Evolutionary conservation across 2,329 filamentous ascomycete genomes (phyloP).

Genomic region (Fusarium tupiense): DNA sequence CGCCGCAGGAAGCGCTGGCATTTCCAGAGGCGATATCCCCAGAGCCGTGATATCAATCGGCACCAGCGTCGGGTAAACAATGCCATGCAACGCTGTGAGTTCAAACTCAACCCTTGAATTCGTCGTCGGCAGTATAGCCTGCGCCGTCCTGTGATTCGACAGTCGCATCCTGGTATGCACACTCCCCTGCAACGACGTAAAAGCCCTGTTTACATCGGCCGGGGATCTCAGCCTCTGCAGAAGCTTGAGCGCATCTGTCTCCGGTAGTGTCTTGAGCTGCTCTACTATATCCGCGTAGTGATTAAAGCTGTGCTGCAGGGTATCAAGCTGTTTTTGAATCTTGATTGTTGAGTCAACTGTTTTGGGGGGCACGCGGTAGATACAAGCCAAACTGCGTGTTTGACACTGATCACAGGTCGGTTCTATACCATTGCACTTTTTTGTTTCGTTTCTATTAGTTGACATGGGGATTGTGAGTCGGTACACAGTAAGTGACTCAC

Average conservation of each 20-base stretch:
- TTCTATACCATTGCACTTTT: not conserved
- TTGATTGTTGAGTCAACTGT: constrained; percentile 7
- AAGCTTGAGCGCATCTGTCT: not conserved
- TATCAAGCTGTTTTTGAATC: constrained; percentile 5
- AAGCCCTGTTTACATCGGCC: not conserved
- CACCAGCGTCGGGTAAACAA: not conserved
- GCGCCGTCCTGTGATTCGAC: not conserved
- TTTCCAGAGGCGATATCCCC: not conserved
- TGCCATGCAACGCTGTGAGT: not conserved
- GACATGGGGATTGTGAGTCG: not conserved
- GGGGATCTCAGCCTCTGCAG: not conserved
- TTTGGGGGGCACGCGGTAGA: constrained; percentile 4
- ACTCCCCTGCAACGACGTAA: not conserved
- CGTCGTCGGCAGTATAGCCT: not conserved
- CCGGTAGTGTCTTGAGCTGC: not conserved
- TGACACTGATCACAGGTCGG: constrained; percentile 12
- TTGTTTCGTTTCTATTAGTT: not conserved
- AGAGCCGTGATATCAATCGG: not conserved
- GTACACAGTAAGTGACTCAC: not conserved
- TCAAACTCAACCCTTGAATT: constrained; percentile 2
- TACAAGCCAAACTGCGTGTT: not conserved
- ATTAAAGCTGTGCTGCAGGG: not conserved
- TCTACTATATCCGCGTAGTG: not conserved
- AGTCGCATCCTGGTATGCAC: not conserved
- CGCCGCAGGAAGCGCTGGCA: not conserved